A percentile compares a stretch with the other conserved stretches of the same genome.
These are phyloP conservation scores for Trametes cinnabarina DNA, from an alignment of 768 basidiomycete species.

Conservation along the genomic window DNA sequence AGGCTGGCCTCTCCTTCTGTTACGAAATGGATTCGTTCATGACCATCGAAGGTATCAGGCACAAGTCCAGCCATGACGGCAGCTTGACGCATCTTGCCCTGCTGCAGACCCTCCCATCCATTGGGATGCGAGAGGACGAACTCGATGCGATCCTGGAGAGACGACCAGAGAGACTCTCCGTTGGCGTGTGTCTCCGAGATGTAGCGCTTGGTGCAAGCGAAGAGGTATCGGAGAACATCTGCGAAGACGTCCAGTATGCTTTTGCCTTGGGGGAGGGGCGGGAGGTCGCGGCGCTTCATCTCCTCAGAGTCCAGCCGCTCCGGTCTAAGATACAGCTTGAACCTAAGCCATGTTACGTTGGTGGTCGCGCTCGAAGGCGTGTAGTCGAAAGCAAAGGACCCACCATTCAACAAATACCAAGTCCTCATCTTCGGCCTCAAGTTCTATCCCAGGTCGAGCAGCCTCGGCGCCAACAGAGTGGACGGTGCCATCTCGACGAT, in stretches of 20 bases:
- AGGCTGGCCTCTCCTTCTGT: slow-evolving; percentile 58
- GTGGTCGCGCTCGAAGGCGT: background rate
- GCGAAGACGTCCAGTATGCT: slow-evolving; percentile 43
- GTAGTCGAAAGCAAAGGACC: background rate
- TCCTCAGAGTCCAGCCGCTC: slow-evolving; percentile 8
- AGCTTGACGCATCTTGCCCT: slow-evolving; percentile 54
- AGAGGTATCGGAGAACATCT: slow-evolving; percentile 49
- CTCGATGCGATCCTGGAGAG: slow-evolving; percentile 42
- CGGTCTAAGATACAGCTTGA: slow-evolving; percentile 22
- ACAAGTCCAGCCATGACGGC: slow-evolving; percentile 53
- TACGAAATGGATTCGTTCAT: slow-evolving; percentile 49
- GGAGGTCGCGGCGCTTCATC: slow-evolving; percentile 5
- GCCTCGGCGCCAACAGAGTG: slow-evolving; percentile 48
- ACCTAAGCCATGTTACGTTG: slow-evolving; percentile 14
- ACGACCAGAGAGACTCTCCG: slow-evolving; percentile 45
- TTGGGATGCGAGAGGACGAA: slow-evolving; percentile 63
- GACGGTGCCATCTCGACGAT: slow-evolving; percentile 39
- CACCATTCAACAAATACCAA: slow-evolving; percentile 21
- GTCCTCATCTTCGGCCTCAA: slow-evolving; percentile 42
- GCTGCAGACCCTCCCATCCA: slow-evolving; percentile 64
- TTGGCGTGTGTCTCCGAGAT: slow-evolving; percentile 47
- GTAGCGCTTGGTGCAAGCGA: slow-evolving; percentile 42
- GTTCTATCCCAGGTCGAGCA: slow-evolving; percentile 37
- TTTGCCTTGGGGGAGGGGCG: slow-evolving; percentile 9
- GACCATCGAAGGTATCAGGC: slow-evolving; percentile 37